Evolutionary conservation across 257 asterid species (phyloP).

Genomic region (Anisodus tanguticus): DNA sequence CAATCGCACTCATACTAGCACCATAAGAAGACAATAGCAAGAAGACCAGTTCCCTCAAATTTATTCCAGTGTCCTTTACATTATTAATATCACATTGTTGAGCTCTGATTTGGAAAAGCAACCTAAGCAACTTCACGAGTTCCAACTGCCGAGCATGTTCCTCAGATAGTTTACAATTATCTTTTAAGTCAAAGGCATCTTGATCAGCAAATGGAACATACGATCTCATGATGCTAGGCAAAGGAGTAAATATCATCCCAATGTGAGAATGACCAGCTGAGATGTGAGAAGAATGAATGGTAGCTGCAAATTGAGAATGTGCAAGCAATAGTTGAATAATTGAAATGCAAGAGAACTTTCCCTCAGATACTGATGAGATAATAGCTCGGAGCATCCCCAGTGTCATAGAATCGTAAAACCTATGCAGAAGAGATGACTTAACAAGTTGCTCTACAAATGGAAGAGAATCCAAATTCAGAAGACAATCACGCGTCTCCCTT

Average conservation of each 20-base stretch:
- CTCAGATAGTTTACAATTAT: conserved; percentile 37
- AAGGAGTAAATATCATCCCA: conserved; percentile 68
- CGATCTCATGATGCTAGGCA: conserved; percentile 67
- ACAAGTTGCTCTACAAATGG: conserved; percentile 67
- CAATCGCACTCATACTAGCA: conserved; percentile 72
- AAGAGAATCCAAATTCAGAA: conserved; percentile 64
- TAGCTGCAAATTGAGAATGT: conserved; percentile 68
- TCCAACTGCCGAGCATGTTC: conserved; percentile 56
- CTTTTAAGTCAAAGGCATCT: conserved; percentile 43
- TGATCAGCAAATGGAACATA: conserved; percentile 39
- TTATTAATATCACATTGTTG: conserved; percentile 47
- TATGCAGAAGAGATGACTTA: conserved; percentile 65
- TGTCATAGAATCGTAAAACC: conserved; percentile 77
- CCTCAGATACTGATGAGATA: conserved; percentile 58
- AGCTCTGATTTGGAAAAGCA: conserved; percentile 57
- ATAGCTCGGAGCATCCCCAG: conserved; percentile 65
- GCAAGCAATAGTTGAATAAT: conserved; percentile 72
- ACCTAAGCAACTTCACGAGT: conserved; percentile 76
- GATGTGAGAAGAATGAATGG: conserved; percentile 50
- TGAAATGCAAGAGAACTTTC: conserved; percentile 67
- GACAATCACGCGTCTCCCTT: conserved; percentile 53
- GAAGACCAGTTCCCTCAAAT: conserved; percentile 63
- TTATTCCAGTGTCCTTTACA: conserved; percentile 60
- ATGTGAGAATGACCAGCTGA: conserved; percentile 54
- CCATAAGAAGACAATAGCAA: conserved; percentile 74